Base-by-base conservation (phyloP, 176 grass and related monocot genomes). In the Bolboschoenus planiculmis region DNA sequence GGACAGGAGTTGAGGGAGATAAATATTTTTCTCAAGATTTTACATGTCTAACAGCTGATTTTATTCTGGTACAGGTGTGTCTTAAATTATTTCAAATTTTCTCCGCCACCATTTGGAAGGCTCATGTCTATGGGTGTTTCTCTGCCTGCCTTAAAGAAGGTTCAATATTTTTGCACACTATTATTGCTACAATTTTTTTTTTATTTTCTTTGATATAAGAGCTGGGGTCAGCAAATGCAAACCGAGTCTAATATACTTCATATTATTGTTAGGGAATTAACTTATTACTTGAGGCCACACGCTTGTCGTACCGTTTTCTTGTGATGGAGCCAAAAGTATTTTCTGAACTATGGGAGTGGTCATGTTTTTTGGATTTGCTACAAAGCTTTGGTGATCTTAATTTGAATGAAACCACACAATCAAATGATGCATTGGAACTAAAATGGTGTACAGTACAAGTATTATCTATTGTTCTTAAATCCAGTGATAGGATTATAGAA, bases 331-430 rank as follows among this genome's bases (percentile, higher is more conserved):
- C 90, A 7, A 56, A 84, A 81, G 58, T 94, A 75, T 94, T 92
- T 82, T 83, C 85, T 85, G 92, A 85, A 62, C 63, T 91, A 82
- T 97, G 95, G 95, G 87, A 97, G 53, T 97, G 92, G 92, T 92
- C 95, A 74, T 97, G 88, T 84, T 87, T 93, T 83, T 84, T 94
- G 83, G 88, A 94, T 71, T 84, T 94, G 54, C 75, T 91, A 71
- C 80, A 93, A 79, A 71, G 56, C 61, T 73, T 86, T 61, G 53
- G 81, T 78, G 80, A 90, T 78, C 73, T 82, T 88, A 83, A 56
- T 86, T 88, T 86, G 85, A 64, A 39, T 80, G 80, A 84, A 64
- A 47, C 51, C 14, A 80, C 81, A 75, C 62, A 71, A 40, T 5
- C 82, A 81, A 83, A 34, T 40, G 68, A 89, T 81, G 65, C 50